Evolutionary conservation across 1,284 basidiomycete genomes (phyloP), one percentile per base, ranked within the genome.

Genomic region (Macrocystidia cucumis): DNA sequence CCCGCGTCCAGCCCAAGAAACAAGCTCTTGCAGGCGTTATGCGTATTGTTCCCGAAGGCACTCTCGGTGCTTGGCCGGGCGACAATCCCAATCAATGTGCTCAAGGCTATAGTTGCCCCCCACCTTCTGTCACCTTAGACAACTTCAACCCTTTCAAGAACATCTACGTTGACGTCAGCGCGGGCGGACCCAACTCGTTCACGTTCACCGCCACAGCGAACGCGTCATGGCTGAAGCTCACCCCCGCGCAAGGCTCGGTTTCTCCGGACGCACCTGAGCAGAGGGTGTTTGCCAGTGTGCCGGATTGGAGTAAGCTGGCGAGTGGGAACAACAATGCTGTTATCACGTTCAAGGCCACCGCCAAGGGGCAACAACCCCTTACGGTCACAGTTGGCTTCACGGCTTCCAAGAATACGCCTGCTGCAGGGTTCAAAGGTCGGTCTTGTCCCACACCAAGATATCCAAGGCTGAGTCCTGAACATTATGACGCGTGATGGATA

Each of bases 1-100:
- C 68, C 23, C 62, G 68, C n/a, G 67, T 79, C 2, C 74, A 76
- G 42, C 48, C 62, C 9, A 67, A 62, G 41, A 79, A 78, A 47
- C 67, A 72, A 45, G 71, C 69, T 0, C 55, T 81, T 3, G 55
- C 74, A 22, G 72, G 76, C 11, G 63, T 69, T 2, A 79, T 82
- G 71, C 57, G 80, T 14, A 66, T 79, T 36, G 65, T 66, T 1
- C 69, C 74, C 1, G 79, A 84, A 57, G 70, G 74, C 11, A 72
- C 65, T n/a, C 44, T 59, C 2, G 77, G 67, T 26, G 67, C 74
- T 37, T 79, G 74, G 77, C 76, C 76, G 0, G 76, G 76, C 12
- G 77, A 79, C 48, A 74, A 78, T 44, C 56, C 56, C 13, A 65
- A 69, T 50, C 64, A 79, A 41, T 82, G 77, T 44, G 48, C 48